A percentile compares a stretch with the other conserved stretches of the same genome.
phyloP scores from a whole-genome alignment of 345 rosid species.

The Pugionium cornutum region DNA sequence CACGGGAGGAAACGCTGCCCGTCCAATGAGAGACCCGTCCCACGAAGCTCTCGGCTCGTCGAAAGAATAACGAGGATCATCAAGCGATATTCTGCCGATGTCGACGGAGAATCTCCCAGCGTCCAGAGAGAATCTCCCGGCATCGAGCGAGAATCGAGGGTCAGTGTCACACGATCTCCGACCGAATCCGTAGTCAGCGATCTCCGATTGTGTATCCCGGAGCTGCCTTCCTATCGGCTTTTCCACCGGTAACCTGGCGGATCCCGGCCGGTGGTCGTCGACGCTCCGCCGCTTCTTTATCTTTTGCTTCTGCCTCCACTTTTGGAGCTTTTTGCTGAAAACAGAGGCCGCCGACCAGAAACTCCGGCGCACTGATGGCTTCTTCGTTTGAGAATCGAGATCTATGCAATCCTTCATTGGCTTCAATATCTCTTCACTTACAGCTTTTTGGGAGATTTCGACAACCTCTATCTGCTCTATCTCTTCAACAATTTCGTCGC shows the following conservation, averaged over 20 bases:
- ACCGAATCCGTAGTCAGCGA: constrained; percentile 94
- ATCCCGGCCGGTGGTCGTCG: constrained; percentile 49
- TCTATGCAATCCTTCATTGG: constrained; percentile 92
- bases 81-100: constrained; percentile 49
- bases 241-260: constrained; percentile 90
- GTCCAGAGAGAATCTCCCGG: constrained; percentile 57
- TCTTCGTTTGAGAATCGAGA: constrained; percentile 80
- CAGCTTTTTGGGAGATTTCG: constrained; percentile 44
- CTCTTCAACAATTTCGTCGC: constrained; percentile 59
- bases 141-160: constrained; percentile 87
- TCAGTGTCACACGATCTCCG: constrained; percentile 98
- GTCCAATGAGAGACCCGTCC: constrained; percentile 89
- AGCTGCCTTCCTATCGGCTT: constrained; percentile 91
- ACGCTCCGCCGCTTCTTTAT: constrained; percentile 66
- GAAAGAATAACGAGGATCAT: constrained; percentile 83
- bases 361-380: constrained; percentile 71
- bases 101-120: constrained; percentile 52
- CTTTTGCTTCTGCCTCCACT: constrained; percentile 98
- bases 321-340: constrained; percentile 91
- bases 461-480: constrained; percentile 47
- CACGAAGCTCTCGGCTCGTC: constrained; percentile 98
- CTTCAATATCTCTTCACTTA: constrained; percentile 60
- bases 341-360: constrained; percentile 99
- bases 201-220: constrained; percentile 94
- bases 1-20: constrained; percentile 35